Conservation (phyloP, 352 stramenopile genomes). For the Phytophthora colocasiae region DNA sequence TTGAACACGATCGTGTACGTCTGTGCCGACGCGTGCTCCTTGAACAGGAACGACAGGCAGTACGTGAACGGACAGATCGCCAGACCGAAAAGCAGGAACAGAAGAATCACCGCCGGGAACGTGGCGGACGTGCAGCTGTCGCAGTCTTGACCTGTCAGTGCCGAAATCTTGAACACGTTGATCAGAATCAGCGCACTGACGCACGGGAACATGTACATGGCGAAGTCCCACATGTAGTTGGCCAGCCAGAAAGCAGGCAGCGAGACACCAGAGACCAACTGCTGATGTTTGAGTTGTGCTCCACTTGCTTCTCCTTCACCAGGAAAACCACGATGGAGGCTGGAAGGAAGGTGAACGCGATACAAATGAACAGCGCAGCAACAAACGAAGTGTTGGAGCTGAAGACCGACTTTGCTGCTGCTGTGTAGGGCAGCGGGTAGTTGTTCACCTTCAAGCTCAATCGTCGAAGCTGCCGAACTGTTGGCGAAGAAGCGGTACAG, state of each 20-base stretch:
- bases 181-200: constrained; percentile 45
- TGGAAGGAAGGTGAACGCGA: constrained; percentile 92
- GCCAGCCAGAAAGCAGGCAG: constrained; percentile 94
- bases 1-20: constrained; percentile 69
- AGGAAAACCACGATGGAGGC: constrained; percentile 92
- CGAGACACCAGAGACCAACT: constrained; percentile 93
- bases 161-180: constrained; percentile 43
- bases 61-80: constrained; percentile 73
- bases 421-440: constrained; percentile 59
- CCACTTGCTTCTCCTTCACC: constrained; percentile 88
- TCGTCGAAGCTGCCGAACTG: constrained; percentile 41
- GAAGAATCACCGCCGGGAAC: constrained; percentile 52
- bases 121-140: constrained; percentile 35
- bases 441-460: constrained; percentile 39
- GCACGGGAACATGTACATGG: constrained; percentile 82
- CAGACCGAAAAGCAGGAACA: constrained; percentile 67
- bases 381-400: constrained; percentile 56
- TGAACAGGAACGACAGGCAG: constrained; percentile 65
- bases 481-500: constrained; percentile 67
- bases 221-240: constrained; percentile 93
- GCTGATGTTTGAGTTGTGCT: constrained; percentile 96
- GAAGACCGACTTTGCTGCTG: constrained; percentile 45
- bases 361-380: constrained; percentile 73
- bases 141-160: constrained; percentile 33
- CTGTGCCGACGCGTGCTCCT: constrained; percentile 53